Evolutionary conservation across 2,329 filamentous ascomycete species (phyloP).

Genomic region (Beauveria asiatica): DNA sequence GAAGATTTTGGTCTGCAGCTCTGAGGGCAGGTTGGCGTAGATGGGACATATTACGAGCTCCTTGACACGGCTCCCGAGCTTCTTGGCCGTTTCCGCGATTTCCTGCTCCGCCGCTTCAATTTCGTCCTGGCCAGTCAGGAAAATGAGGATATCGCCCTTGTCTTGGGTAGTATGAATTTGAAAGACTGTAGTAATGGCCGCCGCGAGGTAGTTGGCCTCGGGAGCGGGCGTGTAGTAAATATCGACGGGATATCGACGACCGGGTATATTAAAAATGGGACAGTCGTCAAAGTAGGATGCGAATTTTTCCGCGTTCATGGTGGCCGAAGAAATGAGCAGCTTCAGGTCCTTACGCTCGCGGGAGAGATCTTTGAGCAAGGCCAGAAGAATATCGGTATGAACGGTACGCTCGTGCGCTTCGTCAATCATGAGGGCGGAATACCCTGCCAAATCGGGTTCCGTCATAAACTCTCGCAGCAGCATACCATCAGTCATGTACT

Average conservation of each 20-base stretch:
- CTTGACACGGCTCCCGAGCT: conserved; percentile 73
- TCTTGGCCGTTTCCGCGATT: conserved; percentile 75
- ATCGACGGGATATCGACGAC: conserved; percentile 79
- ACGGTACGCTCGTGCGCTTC: conserved; percentile 94
- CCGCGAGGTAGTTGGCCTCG: conserved; percentile 87
- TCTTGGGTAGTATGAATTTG: conserved; percentile 87
- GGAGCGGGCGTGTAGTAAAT: conserved; percentile 86
- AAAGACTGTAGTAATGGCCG: conserved; percentile 86
- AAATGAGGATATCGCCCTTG: conserved; percentile 84
- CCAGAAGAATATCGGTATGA: conserved; percentile 82
- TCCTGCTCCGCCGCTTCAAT: conserved; percentile 83
- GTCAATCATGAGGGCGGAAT: conserved; percentile 90
- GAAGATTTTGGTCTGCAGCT: conserved; percentile 88
- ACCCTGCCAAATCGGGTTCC: conserved; percentile 72
- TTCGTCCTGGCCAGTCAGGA: conserved; percentile 92
- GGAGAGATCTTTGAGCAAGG: conserved; percentile 80
- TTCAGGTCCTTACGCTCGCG: conserved; percentile 78
- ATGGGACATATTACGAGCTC: conserved; percentile 90
- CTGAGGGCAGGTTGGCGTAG: conserved; percentile 86
- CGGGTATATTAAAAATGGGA: conserved; percentile 91
- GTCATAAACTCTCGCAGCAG: conserved; percentile 82
- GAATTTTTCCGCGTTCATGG: conserved; percentile 90
- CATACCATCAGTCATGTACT: conserved; percentile 98
- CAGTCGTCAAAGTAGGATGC: conserved; percentile 84
- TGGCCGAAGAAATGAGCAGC: conserved; percentile 86